Evolutionary conservation across 2,329 filamentous ascomycete species (phyloP), one percentile per base, ranked within the genome.

Genomic region (Xylariaceae sp.): DNA sequence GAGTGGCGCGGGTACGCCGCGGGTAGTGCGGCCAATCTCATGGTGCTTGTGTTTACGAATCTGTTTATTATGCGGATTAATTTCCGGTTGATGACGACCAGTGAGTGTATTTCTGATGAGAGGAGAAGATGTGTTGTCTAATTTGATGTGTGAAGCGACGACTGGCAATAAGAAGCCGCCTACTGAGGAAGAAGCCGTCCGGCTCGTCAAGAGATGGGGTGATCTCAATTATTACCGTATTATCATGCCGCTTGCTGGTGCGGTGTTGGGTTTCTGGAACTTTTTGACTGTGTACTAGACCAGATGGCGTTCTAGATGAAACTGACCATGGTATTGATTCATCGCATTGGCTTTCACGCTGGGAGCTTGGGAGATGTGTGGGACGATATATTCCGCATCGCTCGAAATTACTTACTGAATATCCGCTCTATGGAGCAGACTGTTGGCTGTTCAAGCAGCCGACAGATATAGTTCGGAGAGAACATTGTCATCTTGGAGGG

Each of bases 1-100:
- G 67, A 69, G 56, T 69, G 67, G 67, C 64, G 65, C 5, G 67
- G 67, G 0, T 69, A 65, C 23, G 67, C 64, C 4, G 61, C 51
- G n/a, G 66, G 53, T 2, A 66, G 58, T 2, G 35, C 60, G n/a
- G 61, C 66, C 2, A 68, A 69, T 49, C 45, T 69, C n/a, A 17
- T 67, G 8, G 59, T 68, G 10, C 44, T 62, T 4, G 66, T 65
- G 1, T 68, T 67, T 42, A 69, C 67, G 3, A 7, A 64, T 35
- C 10, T 64, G 2, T 65, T 68, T 52, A 67, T 69, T 51, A 53
- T 35, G 15, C 56, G 60, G 2, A 66, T 67, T 18, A 69, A 69
- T 39, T 53, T 9, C 10, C 62, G 44, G 4, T 51, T 69, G 44
- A 61, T 65, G 9, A 55, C 60, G 4, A 55, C 63, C 1, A 3